phyloP scores from a whole-genome alignment of 139 green algal species.

The Auxenochlorella pyrenoidosa region DNA sequence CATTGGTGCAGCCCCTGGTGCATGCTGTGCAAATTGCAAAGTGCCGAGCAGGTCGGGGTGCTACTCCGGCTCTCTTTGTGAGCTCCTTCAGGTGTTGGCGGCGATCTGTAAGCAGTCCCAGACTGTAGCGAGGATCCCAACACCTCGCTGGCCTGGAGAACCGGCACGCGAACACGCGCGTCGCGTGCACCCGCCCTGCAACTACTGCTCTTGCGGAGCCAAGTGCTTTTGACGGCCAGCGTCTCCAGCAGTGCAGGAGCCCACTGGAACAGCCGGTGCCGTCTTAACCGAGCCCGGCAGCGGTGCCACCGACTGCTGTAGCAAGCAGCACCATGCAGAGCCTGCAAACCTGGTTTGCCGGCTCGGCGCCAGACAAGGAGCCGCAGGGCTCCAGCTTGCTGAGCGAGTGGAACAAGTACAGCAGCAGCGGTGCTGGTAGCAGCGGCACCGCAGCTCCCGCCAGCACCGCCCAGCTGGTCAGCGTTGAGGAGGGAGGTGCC shows the following conservation, averaged over 20 bases:
- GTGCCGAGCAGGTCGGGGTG: too few relatives aligned
- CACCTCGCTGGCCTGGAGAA: too few relatives aligned
- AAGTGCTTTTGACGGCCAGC: not conserved
- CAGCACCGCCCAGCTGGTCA: slow-evolving; percentile 26
- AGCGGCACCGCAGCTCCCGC: not conserved
- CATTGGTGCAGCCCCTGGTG: not conserved
- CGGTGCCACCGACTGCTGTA: not conserved
- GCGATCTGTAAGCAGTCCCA: too few relatives aligned
- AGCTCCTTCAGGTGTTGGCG: too few relatives aligned
- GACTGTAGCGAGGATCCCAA: too few relatives aligned
- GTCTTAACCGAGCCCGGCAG: too few relatives aligned
- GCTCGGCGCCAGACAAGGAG: slow-evolving; percentile 41
- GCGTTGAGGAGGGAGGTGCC: slow-evolving; percentile 48
- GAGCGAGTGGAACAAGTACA: slow-evolving; percentile 64
- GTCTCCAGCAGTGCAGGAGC: not conserved
- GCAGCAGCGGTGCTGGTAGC: not conserved
- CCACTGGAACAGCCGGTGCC: too few relatives aligned
- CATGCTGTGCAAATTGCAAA: too few relatives aligned
- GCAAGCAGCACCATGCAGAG: slow-evolving; percentile 30
- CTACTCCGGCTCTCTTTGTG: too few relatives aligned
- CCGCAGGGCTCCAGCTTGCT: slow-evolving; percentile 45
- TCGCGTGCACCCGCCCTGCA: too few relatives aligned
- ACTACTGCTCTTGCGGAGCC: not conserved
- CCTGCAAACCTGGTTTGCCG: slow-evolving; percentile 36
- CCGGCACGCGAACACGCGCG: too few relatives aligned